phyloP scores from a whole-genome alignment of 345 rosid genomes.

The Hibiscus trionum region DNA sequence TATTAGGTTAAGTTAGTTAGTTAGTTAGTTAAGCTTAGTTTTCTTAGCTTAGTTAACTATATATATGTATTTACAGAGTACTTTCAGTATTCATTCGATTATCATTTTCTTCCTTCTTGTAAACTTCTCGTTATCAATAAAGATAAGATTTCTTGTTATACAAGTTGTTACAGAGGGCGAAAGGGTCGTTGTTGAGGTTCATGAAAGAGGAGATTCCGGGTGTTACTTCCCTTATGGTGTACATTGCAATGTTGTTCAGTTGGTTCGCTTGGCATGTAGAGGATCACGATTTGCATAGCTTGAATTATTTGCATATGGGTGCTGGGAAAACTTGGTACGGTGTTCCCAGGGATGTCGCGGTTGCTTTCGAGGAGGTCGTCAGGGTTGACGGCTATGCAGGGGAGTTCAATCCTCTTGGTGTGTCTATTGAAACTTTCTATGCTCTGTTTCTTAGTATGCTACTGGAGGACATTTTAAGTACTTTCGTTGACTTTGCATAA shows the following conservation, averaged over 20 bases:
- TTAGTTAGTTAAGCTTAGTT: no score
- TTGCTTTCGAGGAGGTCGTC: slow-evolving; percentile 92
- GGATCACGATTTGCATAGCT: slow-evolving; percentile 96
- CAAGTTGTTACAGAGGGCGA: no score
- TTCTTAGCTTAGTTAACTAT: no score
- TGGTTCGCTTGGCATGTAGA: slow-evolving; percentile 99
- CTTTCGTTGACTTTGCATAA: background rate
- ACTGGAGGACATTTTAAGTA: background rate
- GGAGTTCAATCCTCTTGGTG: slow-evolving; percentile 95
- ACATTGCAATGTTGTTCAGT: slow-evolving; percentile 93
- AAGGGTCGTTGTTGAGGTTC: slow-evolving; percentile 83
- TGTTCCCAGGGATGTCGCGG: slow-evolving; percentile 84
- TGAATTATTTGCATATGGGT: slow-evolving; percentile 95
- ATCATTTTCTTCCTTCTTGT: no score
- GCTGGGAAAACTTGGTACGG: slow-evolving; percentile 99
- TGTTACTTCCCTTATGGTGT: slow-evolving; percentile 96
- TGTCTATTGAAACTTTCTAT: slow-evolving; percentile 19
- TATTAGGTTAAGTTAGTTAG: no score
- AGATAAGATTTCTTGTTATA: no score
- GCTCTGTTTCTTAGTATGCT: slow-evolving; percentile 22
- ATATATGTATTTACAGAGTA: no score
- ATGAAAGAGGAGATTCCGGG: slow-evolving; percentile 99
- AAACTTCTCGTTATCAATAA: no score
- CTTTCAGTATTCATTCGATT: no score
- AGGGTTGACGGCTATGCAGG: slow-evolving; percentile 91